phyloP scores from a whole-genome alignment of 257 asterid genomes.

The Salvia splendens region DNA sequence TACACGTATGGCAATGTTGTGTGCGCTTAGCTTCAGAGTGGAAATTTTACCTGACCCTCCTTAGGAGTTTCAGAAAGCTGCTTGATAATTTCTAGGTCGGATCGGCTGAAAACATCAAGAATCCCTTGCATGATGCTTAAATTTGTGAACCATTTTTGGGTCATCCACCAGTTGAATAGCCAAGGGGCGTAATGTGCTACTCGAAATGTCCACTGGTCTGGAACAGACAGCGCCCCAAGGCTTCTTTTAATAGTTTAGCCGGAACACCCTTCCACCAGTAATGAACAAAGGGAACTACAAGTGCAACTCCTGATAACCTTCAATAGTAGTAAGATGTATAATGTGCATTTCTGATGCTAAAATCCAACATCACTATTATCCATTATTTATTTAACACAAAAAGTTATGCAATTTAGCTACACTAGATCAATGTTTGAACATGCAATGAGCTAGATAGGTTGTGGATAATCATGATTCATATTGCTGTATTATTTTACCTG shows the following conservation, averaged over 20 bases:
- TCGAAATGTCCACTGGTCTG: constrained; percentile 57
- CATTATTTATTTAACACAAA: not conserved
- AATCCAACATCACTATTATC: not conserved
- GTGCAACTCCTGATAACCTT: constrained; percentile 78
- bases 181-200: constrained; percentile 75
- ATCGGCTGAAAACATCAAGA: constrained; percentile 41
- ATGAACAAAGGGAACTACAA: constrained; percentile 67
- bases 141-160: constrained; percentile 72
- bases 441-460: constrained; percentile 2
- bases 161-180: constrained; percentile 86
- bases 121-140: constrained; percentile 57
- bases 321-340: not conserved
- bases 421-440: not conserved
- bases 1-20: too few relatives aligned
- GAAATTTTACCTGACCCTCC: constrained; percentile 55
- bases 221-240: constrained; percentile 37
- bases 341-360: constrained; percentile 6
- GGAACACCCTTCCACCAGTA: constrained; percentile 83
- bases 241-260: constrained; percentile 43
- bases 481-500: constrained; percentile 45
- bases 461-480: not conserved
- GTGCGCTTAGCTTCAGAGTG: not conserved
- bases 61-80: constrained; percentile 45
- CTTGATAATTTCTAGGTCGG: constrained; percentile 59
- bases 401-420: not conserved